Evolutionary conservation across 495 filamentous ascomycete genomes (phyloP).

Genomic region (Aspergillus mulundensis): DNA sequence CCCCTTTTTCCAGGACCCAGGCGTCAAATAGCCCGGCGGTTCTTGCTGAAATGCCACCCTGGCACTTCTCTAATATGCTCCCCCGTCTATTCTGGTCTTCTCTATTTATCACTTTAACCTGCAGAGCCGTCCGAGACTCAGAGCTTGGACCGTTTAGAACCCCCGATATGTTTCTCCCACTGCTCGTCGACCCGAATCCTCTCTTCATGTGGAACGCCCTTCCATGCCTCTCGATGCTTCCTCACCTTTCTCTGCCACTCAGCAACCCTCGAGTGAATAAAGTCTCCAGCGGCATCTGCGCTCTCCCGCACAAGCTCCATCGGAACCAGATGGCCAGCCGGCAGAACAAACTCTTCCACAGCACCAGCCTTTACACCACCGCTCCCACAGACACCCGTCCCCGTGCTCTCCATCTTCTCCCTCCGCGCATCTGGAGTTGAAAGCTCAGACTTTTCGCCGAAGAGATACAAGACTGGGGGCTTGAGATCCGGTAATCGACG

Average conservation of each 20-base stretch:
- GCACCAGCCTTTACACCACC: conserved; percentile 55
- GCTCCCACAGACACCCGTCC: conserved; percentile 56
- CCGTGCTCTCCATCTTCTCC: conserved; percentile 58
- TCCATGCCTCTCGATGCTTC: conserved; percentile 3
- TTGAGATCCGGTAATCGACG: conserved; percentile 52
- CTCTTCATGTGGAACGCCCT: not conserved
- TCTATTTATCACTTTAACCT: not conserved
- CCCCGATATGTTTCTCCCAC: conserved; percentile 9
- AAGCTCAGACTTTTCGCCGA: conserved; percentile 54
- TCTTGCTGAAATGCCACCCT: too few species aligned
- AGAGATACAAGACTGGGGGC: conserved; percentile 67
- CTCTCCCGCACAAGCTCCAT: conserved; percentile 11
- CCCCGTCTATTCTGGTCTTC: not conserved
- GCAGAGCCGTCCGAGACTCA: not conserved
- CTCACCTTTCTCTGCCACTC: not conserved
- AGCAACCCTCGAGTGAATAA: not conserved
- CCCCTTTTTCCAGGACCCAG: too few species aligned
- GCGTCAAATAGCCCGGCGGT: too few species aligned
- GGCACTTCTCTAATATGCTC: too few species aligned
- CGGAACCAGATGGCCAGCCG: conserved; percentile 12
- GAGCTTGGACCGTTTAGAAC: not conserved
- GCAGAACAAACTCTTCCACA: conserved; percentile 37
- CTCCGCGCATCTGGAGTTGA: conserved; percentile 41
- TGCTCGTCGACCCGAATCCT: conserved; percentile 1
- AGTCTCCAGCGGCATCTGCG: conserved; percentile 1